Percentiles rank a stretch among this genome's conserved stretches.
Evolutionary conservation across 129 eudicot species (phyloP).

Genomic region (Saposhnikovia divaricata): DNA sequence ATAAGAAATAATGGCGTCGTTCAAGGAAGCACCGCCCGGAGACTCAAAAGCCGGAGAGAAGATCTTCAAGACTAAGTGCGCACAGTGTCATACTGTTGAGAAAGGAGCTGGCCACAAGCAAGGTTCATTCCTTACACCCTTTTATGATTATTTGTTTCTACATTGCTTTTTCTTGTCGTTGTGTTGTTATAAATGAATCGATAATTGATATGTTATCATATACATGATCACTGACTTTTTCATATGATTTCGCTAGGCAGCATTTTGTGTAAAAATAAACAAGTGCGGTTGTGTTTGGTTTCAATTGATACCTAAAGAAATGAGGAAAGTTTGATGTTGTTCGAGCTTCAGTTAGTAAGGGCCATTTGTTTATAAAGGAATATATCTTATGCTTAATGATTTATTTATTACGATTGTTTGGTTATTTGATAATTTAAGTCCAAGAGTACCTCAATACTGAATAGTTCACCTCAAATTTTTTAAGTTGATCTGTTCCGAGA

Average conservation of each 20-base stretch:
- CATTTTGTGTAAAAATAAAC: neutral
- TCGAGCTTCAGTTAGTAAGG: neutral
- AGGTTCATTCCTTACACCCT: conserved; percentile 23
- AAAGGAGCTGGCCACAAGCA: conserved; percentile 92
- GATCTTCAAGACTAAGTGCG: conserved; percentile 77
- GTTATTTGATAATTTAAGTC: neutral
- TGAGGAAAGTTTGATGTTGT: neutral
- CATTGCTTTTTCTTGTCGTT: neutral
- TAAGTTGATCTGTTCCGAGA: too few species aligned
- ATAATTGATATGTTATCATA: too few species aligned
- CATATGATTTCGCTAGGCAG: neutral
- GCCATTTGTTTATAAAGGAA: neutral
- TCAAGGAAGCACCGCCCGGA: conserved; percentile 64
- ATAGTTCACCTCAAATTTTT: too few species aligned
- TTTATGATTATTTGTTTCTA: neutral
- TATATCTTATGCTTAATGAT: neutral
- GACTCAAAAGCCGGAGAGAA: conserved; percentile 57
- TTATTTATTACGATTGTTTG: neutral
- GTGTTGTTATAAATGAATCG: too few species aligned
- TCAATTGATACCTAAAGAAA: neutral
- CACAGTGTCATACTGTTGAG: conserved; percentile 81
- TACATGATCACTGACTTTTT: neutral
- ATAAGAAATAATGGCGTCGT: conserved; percentile 47
- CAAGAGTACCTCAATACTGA: too few species aligned
- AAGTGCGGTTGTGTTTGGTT: neutral